These are phyloP conservation scores for Neurospora tetraspora DNA, from an alignment of 495 filamentous ascomycete genomes.

Conservation along the genomic window DNA sequence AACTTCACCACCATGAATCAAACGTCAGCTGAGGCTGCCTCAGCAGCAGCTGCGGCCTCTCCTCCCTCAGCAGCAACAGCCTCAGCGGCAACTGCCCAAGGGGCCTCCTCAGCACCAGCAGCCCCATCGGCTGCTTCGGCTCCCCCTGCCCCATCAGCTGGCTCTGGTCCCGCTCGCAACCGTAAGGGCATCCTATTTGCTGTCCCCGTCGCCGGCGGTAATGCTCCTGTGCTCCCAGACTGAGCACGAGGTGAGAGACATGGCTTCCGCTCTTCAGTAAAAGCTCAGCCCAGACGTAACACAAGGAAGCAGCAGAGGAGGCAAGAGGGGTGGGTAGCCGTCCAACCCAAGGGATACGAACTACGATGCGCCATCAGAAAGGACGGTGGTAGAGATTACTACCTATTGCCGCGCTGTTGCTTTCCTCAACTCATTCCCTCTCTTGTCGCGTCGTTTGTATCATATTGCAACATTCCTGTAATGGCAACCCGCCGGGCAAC, in stretches of 20 bases:
- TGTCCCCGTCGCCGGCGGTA: not conserved
- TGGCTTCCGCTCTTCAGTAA: not conserved
- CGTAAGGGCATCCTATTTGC: not conserved
- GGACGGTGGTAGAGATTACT: slow-evolving; percentile 22
- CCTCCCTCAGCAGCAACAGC: not conserved
- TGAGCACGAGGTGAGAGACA: not conserved
- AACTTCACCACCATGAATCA: not conserved
- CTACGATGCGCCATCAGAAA: slow-evolving; percentile 17
- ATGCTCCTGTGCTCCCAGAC: not conserved
- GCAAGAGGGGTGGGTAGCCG: not conserved
- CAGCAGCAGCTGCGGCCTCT: not conserved
- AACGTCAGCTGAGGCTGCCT: not conserved
- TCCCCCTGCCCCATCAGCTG: not conserved
- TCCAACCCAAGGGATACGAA: slow-evolving; percentile 20
- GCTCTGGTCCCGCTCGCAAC: not conserved
- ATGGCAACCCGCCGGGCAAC: too few relatives aligned
- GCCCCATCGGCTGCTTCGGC: not conserved
- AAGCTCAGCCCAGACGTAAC: not conserved
- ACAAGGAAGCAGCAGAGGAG: not conserved
- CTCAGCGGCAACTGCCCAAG: not conserved
- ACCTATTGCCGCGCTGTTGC: slow-evolving; percentile 13
- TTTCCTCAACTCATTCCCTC: not conserved
- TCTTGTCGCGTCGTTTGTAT: not conserved
- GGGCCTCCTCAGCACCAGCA: not conserved
- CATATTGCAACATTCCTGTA: not conserved